Conservation (phyloP, 345 rosid species). For the Clarkia xantiana region DNA sequence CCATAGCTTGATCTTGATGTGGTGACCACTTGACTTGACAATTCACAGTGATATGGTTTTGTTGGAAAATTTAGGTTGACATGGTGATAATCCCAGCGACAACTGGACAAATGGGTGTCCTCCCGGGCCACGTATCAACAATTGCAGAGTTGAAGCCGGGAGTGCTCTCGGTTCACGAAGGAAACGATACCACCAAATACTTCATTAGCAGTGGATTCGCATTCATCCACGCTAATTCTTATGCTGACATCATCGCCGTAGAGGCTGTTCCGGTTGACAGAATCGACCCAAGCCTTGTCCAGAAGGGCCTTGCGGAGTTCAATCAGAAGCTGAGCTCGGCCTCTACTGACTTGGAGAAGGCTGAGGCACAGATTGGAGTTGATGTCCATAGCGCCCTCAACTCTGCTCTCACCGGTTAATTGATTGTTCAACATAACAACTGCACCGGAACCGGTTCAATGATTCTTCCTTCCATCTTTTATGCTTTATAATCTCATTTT, state of each 20-base stretch:
- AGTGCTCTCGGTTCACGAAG: conserved; percentile 76
- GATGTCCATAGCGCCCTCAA: conserved; percentile 41
- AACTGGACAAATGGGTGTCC: conserved; percentile 85
- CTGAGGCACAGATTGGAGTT: conserved; percentile 60
- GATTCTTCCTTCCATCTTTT: no score
- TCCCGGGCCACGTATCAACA: conserved; percentile 78
- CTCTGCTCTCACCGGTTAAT: conserved; percentile 32
- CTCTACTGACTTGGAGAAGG: conserved; percentile 60
- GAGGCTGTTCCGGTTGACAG: conserved; percentile 69
- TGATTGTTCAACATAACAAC: background rate
- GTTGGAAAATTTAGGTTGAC: conserved; percentile 43
- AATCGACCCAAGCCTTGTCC: conserved; percentile 59
- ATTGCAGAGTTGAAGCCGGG: conserved; percentile 90
- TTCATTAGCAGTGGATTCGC: conserved; percentile 87
- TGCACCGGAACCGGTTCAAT: no score
- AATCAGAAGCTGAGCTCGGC: conserved; percentile 63
- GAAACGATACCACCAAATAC: conserved; percentile 50
- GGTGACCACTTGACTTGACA: no score
- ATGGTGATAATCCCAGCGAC: conserved; percentile 91
- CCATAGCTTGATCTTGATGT: no score
- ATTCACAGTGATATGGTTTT: background rate
- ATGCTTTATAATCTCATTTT: no score
- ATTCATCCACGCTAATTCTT: conserved; percentile 66
- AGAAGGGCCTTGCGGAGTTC: conserved; percentile 78
- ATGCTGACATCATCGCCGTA: conserved; percentile 55